These are phyloP conservation scores for Viola odorata DNA, from an alignment of 345 rosid genomes.

Conservation along the genomic window DNA sequence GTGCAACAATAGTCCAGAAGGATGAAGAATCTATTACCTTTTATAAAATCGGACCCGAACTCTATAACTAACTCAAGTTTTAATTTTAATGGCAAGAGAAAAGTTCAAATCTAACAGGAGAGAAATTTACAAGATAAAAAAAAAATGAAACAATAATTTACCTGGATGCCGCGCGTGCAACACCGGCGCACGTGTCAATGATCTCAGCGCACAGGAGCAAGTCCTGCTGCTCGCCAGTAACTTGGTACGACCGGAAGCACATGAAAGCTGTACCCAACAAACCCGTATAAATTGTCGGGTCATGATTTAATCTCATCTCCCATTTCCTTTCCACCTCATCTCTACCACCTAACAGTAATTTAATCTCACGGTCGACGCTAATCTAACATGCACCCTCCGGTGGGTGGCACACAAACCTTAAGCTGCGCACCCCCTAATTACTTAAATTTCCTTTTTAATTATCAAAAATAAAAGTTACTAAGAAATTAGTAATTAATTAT, in stretches of 20 bases:
- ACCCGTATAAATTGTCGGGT: constrained; percentile 73
- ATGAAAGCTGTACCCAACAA: constrained; percentile 71
- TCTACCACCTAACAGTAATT: constrained; percentile 45
- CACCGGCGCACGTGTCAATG: constrained; percentile 51
- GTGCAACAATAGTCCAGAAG: too few relatives aligned
- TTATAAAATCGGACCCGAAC: too few relatives aligned
- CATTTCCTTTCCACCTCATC: constrained; percentile 44
- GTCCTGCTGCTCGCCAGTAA: constrained; percentile 51
- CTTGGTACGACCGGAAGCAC: constrained; percentile 73
- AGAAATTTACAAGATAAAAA: too few relatives aligned
- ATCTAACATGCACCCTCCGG: background rate
- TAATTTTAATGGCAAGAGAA: too few relatives aligned
- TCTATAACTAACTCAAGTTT: too few relatives aligned
- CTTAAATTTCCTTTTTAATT: too few relatives aligned
- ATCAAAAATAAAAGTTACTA: too few relatives aligned
- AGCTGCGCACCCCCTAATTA: background rate
- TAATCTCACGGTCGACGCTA: background rate
- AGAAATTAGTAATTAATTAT: background rate
- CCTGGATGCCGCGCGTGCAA: constrained; percentile 53
- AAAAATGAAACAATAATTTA: constrained; percentile 5
- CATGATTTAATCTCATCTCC: constrained; percentile 22
- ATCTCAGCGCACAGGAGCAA: constrained; percentile 53
- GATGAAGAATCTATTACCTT: too few relatives aligned
- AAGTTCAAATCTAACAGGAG: too few relatives aligned
- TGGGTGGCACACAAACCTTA: background rate